Evolutionary conservation across 202 grass and related monocot species (phyloP).

Genomic region (Zizania palustris): DNA sequence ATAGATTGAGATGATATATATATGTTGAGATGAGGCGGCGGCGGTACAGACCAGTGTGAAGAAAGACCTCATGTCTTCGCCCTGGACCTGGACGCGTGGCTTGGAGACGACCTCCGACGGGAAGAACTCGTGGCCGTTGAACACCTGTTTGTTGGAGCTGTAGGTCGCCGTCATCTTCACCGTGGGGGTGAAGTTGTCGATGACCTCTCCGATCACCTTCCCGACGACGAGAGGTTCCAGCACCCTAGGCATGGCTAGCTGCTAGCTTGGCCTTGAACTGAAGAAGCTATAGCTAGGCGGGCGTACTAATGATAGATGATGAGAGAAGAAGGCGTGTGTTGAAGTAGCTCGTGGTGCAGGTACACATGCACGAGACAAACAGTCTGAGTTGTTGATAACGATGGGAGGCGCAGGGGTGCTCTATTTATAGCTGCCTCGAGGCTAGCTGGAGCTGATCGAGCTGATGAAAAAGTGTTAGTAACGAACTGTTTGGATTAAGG

Average conservation of each 20-base stretch:
- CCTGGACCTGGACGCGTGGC: conserved; percentile 80
- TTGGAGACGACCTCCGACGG: conserved; percentile 65
- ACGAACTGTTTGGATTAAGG: too few species aligned
- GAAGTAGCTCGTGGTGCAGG: conserved; percentile 10
- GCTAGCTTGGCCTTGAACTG: background rate
- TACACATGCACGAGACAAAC: conserved; percentile 16
- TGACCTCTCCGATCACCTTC: conserved; percentile 91
- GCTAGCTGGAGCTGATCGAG: background rate
- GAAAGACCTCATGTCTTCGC: conserved; percentile 78
- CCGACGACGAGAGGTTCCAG: conserved; percentile 82
- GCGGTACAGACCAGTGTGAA: conserved; percentile 76
- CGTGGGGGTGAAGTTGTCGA: conserved; percentile 85
- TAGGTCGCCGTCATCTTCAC: conserved; percentile 82
- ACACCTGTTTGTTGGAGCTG: conserved; percentile 79
- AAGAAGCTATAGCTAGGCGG: background rate
- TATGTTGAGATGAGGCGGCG: background rate
- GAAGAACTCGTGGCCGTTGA: conserved; percentile 89
- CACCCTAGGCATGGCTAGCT: conserved; percentile 59
- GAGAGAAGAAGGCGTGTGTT: background rate
- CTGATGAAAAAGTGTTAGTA: background rate
- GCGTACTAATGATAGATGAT: background rate
- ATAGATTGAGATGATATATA: background rate
- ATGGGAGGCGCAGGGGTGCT: conserved; percentile 16
- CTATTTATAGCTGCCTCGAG: conserved; percentile 54
- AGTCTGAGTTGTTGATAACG: conserved; percentile 23